Evolutionary conservation across 2,329 filamentous ascomycete species (phyloP).

Genomic region (Calonectria ilicicola): DNA sequence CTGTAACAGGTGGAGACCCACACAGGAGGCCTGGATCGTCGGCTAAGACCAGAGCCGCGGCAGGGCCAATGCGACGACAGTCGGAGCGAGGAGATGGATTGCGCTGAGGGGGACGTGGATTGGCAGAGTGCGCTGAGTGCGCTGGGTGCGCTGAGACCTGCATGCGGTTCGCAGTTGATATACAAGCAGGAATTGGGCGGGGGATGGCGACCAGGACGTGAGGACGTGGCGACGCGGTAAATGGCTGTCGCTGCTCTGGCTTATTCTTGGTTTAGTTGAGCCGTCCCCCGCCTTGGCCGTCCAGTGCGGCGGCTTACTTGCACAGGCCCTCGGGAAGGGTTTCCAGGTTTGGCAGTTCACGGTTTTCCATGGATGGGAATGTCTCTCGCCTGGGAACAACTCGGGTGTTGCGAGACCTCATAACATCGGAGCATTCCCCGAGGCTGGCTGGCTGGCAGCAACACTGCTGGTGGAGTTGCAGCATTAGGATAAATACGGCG

Average conservation of each 20-base stretch:
- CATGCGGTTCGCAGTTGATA: neutral
- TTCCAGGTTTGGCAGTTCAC: neutral
- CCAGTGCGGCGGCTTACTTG: neutral
- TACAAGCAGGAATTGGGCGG: no score
- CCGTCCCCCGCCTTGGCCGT: neutral
- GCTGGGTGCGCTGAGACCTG: neutral
- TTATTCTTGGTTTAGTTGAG: constrained; percentile 3
- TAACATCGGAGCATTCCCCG: neutral
- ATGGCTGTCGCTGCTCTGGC: neutral
- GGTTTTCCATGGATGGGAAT: neutral
- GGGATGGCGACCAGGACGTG: neutral
- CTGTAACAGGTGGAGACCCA: constrained; percentile 34
- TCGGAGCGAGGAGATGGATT: constrained; percentile 11
- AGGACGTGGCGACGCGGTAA: neutral
- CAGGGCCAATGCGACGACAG: constrained; percentile 32
- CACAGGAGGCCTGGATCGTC: constrained; percentile 25
- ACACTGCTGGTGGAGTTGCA: neutral
- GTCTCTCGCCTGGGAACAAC: neutral
- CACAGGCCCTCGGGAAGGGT: constrained; percentile 2
- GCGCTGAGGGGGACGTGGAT: neutral
- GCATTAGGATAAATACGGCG: constrained; percentile 5
- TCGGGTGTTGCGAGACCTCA: neutral
- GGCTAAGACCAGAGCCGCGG: constrained; percentile 37
- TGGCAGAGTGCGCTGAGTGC: neutral
- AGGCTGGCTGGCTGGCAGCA: neutral